Percentiles rank a stretch among this genome's conserved stretches.
Evolutionary conservation across 192 early-diverging fungal species (phyloP).

Genomic region (Kickxella alabastrina): DNA sequence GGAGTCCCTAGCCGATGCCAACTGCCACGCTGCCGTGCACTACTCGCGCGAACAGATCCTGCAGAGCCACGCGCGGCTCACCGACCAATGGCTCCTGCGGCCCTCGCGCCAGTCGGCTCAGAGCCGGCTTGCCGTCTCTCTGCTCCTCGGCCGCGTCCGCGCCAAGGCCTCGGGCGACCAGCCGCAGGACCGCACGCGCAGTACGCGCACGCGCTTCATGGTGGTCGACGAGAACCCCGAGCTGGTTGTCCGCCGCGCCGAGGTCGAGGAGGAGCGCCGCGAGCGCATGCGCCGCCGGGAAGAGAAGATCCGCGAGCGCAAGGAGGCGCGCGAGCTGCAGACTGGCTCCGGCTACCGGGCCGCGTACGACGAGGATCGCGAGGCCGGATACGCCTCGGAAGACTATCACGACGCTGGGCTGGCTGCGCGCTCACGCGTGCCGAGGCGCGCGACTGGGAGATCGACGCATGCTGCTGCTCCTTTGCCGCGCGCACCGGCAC

Average conservation of each 20-base stretch:
- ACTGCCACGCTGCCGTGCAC: constrained; percentile 27
- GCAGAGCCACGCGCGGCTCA: constrained; percentile 41
- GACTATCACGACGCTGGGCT: constrained; percentile 1
- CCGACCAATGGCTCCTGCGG: constrained; percentile 36
- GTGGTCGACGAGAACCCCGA: constrained; percentile 44
- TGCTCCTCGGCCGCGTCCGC: constrained; percentile 9
- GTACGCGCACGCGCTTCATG: constrained; percentile 35
- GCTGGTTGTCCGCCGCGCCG: constrained; percentile 29
- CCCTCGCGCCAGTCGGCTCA: constrained; percentile 25
- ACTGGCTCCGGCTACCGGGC: constrained; percentile 4
- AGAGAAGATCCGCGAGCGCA: constrained; percentile 35
- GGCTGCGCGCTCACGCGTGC: constrained; percentile 6
- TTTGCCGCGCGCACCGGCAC: constrained; percentile 2
- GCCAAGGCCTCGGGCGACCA: background rate
- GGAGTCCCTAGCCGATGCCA: constrained; percentile 34
- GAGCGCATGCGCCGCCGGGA: constrained; percentile 45
- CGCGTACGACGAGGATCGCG: constrained; percentile 1
- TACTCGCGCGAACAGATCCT: constrained; percentile 29
- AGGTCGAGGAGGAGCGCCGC: constrained; percentile 35
- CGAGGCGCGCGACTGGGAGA: constrained; percentile 5
- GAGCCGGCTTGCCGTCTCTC: constrained; percentile 5
- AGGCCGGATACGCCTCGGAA: constrained; percentile 9
- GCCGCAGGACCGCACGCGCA: constrained; percentile 1
- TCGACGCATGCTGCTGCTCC: background rate
- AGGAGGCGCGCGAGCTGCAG: constrained; percentile 25